phyloP scores from a whole-genome alignment of 768 basidiomycete species.

The Mycena haematopus region DNA sequence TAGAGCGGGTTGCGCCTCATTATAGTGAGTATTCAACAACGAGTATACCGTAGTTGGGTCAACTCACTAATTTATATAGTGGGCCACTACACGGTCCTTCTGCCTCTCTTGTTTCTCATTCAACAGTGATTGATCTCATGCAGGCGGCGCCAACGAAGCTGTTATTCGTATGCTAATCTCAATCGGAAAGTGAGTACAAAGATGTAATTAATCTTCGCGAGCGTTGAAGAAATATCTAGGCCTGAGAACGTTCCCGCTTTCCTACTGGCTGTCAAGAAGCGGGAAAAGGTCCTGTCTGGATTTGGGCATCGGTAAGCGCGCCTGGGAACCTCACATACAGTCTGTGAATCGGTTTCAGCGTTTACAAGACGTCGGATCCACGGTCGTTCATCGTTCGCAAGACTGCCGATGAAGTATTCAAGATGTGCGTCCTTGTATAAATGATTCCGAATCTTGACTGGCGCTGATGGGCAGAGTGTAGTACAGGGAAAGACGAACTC shows the following conservation, averaged over 20 bases:
- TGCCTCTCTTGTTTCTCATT: not conserved
- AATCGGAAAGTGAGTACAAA: constrained; percentile 71
- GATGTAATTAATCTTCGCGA: not conserved
- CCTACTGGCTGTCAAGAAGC: constrained; percentile 84
- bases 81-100: constrained; percentile 71
- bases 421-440: constrained; percentile 59
- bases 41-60: constrained; percentile 3
- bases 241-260: constrained; percentile 87
- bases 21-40: constrained; percentile 71
- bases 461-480: constrained; percentile 34
- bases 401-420: constrained; percentile 92
- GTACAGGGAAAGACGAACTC: constrained; percentile 85
- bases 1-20: constrained; percentile 84
- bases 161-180: constrained; percentile 93
- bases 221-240: constrained; percentile 40
- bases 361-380: constrained; percentile 92
- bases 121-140: constrained; percentile 6
- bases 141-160: constrained; percentile 90
- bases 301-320: constrained; percentile 80
- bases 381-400: constrained; percentile 90
- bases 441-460: constrained; percentile 1
- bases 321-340: constrained; percentile 8
- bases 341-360: constrained; percentile 39
- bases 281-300: constrained; percentile 88
- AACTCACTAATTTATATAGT: constrained; percentile 39